Base-by-base conservation (phyloP, 2,329 filamentous ascomycete genomes). In the Botrytis tulipae region DNA sequence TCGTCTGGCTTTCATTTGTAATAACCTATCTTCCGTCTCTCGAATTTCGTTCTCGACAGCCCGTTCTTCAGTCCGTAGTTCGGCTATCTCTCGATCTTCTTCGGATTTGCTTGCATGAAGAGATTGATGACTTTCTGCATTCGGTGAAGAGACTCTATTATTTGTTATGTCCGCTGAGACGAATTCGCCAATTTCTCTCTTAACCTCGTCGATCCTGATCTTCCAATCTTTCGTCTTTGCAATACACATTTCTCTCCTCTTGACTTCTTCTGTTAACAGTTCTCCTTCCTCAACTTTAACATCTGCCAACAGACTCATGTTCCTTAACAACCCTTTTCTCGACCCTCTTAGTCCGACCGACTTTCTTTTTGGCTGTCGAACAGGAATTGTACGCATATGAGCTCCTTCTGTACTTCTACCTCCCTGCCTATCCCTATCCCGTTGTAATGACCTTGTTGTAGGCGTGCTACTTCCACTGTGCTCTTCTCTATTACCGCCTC, bases 281-380 rank as follows among this genome's bases (percentile, higher is more conserved):
- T 85, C 84, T n/a, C 90, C 84, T 82, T 94, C 91, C 73, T 94
- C 91, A 5, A 84, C 84, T 79, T 93, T 93, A 40, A 95, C 83
- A 14, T 86, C 86, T 0, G 88, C 88, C 8, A 95, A 83, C 71
- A 90, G 88, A 4, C 86, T 83, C 80, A 95, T 92, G 67, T 88
- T 86, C 68, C 85, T 86, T 25, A 88, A 85, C 12, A 95, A 86
- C 0, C 90, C 91, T 42, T 86, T 85, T n/a, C 93, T 86, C 1
- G 91, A 91, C 29, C 87, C 86, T 42, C 86, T 85, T 22, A 94
- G 84, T 0, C 90, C 87, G 14, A 88, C 80, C 51, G 86, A 87
- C 72, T 76, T 85, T 61, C 82, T 82, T 44, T 83, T 84, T 0
- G 89, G 89, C 76, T 91, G 89, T 42, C 86, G 86, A 54, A 90